Evolutionary conservation across 768 basidiomycete genomes (phyloP).

Genomic region (Hericium alpestre): DNA sequence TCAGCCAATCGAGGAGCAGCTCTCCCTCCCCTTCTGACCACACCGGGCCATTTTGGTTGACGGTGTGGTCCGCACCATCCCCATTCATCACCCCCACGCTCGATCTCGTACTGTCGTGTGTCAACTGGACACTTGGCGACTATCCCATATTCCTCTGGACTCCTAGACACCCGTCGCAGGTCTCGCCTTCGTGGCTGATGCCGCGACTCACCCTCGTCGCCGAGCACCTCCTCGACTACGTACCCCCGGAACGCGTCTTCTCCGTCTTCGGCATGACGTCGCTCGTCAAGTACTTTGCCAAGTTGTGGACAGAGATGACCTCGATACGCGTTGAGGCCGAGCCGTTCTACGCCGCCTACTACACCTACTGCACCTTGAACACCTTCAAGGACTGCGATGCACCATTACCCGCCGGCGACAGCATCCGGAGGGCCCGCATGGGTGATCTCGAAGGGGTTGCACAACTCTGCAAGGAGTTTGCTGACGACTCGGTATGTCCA

Average conservation of each 20-base stretch:
- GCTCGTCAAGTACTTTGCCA: slow-evolving; percentile 33
- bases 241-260: slow-evolving; percentile 36
- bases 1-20: slow-evolving; percentile 12
- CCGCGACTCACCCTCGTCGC: slow-evolving; percentile 28
- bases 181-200: slow-evolving; percentile 22
- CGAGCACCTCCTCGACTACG: slow-evolving; percentile 26
- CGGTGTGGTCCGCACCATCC: slow-evolving; percentile 32
- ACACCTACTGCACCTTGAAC: slow-evolving; percentile 31
- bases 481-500: slow-evolving; percentile 37
- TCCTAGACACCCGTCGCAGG: slow-evolving; percentile 18
- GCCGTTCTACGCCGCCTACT: slow-evolving; percentile 42
- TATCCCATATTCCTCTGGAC: slow-evolving; percentile 47
- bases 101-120: slow-evolving; percentile 38
- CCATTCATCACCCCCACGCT: slow-evolving; percentile 21
- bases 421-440: slow-evolving; percentile 27
- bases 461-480: slow-evolving; percentile 39
- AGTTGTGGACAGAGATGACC: slow-evolving; percentile 33
- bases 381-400: slow-evolving; percentile 23
- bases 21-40: slow-evolving; percentile 14
- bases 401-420: slow-evolving; percentile 23
- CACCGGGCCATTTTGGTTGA: slow-evolving; percentile 34
- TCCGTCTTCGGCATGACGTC: slow-evolving; percentile 37
- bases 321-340: slow-evolving; percentile 26
- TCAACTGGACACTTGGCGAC: slow-evolving; percentile 31
- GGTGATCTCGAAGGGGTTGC: slow-evolving; percentile 32